Evolutionary conservation across 306 rosid genomes (phyloP).

Genomic region (Chamaecrista fasciculata): DNA sequence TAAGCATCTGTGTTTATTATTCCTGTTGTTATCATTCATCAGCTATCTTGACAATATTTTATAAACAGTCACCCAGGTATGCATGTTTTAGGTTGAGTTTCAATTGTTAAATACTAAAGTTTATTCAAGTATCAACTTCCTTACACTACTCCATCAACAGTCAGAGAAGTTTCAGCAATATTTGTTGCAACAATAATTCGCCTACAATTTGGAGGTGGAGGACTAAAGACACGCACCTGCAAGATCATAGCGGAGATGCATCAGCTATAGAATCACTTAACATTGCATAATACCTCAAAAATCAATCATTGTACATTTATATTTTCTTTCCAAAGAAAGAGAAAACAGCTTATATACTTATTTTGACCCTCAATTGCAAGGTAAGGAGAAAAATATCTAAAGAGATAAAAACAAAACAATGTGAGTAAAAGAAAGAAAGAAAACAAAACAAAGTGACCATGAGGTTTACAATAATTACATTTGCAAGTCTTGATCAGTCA

Average conservation of each 20-base stretch:
- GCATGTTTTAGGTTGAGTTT: constrained; percentile 3
- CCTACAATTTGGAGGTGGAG: constrained; percentile 89
- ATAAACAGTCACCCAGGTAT: neutral
- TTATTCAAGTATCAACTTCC: constrained; percentile 35
- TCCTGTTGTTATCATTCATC: neutral
- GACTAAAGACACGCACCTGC: constrained; percentile 91
- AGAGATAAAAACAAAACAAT: constrained; percentile 11
- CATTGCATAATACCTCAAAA: constrained; percentile 9
- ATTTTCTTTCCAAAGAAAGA: neutral
- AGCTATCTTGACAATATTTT: neutral
- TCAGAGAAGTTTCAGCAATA: constrained; percentile 97
- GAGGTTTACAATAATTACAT: neutral
- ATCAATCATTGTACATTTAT: neutral
- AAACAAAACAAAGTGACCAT: constrained; percentile 5
- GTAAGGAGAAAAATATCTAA: constrained; percentile 2
- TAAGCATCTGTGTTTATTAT: neutral
- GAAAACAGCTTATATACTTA: constrained; percentile 6
- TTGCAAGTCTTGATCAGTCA: constrained; percentile 6
- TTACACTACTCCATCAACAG: constrained; percentile 99
- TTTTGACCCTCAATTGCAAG: constrained; percentile 17
- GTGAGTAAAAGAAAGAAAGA: constrained; percentile 20
- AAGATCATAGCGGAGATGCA: constrained; percentile 32
- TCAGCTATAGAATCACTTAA: constrained; percentile 24
- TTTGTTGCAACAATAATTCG: constrained; percentile 94
- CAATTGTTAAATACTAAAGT: constrained; percentile 23